Percentiles rank a stretch among this genome's conserved stretches.
Evolutionary conservation across 2,329 filamentous ascomycete species (phyloP).

Genomic region (Paramyrothecium sp.): DNA sequence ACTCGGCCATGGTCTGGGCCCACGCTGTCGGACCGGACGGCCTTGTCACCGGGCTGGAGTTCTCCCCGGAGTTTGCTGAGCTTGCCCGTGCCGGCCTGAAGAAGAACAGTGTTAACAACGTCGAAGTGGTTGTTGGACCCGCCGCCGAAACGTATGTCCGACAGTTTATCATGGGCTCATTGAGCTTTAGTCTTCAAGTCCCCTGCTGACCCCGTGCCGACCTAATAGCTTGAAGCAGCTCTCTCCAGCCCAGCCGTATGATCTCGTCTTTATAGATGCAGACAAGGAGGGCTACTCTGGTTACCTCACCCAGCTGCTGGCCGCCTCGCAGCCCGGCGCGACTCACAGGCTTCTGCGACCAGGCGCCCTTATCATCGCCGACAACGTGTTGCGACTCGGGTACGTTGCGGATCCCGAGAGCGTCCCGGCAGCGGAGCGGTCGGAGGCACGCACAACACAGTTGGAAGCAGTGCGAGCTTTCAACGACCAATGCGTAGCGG

Average conservation of each 20-base stretch:
- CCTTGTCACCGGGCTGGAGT: constrained; percentile 45
- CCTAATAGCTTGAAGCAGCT: constrained; percentile 29
- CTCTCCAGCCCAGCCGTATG: constrained; percentile 36
- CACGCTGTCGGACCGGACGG: constrained; percentile 43
- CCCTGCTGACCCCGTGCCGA: too few relatives aligned
- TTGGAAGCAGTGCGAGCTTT: constrained; percentile 30
- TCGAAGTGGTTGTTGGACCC: constrained; percentile 45
- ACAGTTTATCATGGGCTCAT: not conserved
- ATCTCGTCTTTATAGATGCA: constrained; percentile 54
- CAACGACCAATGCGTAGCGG: constrained; percentile 29
- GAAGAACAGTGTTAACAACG: constrained; percentile 39
- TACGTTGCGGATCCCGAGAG: constrained; percentile 40
- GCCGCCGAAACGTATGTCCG: constrained; percentile 42
- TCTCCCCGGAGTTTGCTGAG: constrained; percentile 39
- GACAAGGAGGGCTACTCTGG: constrained; percentile 50
- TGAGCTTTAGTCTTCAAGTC: too few relatives aligned
- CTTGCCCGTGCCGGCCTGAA: constrained; percentile 36
- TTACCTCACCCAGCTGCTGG: constrained; percentile 46
- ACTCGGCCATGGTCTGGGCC: constrained; percentile 47
- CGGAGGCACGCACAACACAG: constrained; percentile 13
- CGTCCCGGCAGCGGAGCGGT: constrained; percentile 12
- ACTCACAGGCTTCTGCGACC: constrained; percentile 40
- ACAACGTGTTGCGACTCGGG: constrained; percentile 51
- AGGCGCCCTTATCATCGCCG: constrained; percentile 51
- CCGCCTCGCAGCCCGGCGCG: constrained; percentile 35